Conservation (phyloP, 1,284 basidiomycete species). For the Puccinia polysora region DNA sequence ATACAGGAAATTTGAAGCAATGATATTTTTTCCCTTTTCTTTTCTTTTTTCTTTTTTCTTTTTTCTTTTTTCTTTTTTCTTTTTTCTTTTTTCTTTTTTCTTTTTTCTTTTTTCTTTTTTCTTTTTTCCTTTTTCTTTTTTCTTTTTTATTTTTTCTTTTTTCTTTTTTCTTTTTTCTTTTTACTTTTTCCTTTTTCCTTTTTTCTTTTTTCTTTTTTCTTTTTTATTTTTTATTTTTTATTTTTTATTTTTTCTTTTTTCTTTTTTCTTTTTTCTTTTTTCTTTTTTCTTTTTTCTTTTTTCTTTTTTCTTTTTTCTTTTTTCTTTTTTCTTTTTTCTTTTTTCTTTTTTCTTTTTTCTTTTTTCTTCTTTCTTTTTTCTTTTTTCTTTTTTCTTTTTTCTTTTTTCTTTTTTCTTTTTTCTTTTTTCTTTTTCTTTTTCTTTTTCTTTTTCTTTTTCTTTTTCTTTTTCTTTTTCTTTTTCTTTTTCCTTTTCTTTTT, state of each 20-base stretch:
- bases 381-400: too few relatives aligned
- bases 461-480: too few relatives aligned
- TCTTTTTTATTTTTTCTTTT: too few relatives aligned
- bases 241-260: neutral
- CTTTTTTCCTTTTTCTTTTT: neutral
- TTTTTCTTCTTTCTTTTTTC: too few relatives aligned
- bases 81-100: neutral
- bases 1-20: too few relatives aligned
- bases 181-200: neutral
- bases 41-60: neutral
- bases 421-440: too few relatives aligned
- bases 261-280: neutral
- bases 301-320: too few relatives aligned
- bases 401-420: too few relatives aligned
- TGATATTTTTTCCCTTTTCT: neutral
- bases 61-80: neutral
- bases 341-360: too few relatives aligned
- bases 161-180: neutral
- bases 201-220: neutral
- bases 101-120: neutral
- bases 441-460: too few relatives aligned
- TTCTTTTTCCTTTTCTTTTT: too few relatives aligned
- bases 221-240: neutral
- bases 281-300: neutral
- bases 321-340: too few relatives aligned